Conservation (phyloP, 2,329 filamentous ascomycete species). For the Apiospora rasikravindrae region DNA sequence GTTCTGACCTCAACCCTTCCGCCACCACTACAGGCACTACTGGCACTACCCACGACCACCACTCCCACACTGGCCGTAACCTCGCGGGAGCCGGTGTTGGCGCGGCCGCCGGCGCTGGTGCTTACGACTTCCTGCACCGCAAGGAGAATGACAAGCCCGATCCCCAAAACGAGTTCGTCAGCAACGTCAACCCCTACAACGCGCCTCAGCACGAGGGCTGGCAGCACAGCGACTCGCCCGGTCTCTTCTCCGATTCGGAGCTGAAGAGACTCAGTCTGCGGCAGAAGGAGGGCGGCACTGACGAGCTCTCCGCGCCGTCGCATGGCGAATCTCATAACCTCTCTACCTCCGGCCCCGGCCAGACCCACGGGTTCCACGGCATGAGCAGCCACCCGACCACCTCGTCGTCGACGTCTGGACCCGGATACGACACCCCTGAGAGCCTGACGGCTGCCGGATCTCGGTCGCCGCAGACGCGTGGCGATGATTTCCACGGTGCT, state of each 20-base stretch:
- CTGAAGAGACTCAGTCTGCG: not conserved
- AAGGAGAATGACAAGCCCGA: not conserved
- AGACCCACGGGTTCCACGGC: not conserved
- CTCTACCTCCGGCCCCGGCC: not conserved
- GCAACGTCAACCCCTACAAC: not conserved
- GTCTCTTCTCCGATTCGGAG: not conserved
- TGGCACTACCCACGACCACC: not conserved
- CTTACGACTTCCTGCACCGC: slow-evolving; percentile 9
- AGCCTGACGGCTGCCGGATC: not conserved
- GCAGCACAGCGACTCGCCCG: not conserved
- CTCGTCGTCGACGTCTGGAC: not conserved
- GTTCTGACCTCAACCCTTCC: not conserved
- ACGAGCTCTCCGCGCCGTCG: not conserved
- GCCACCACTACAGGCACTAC: not conserved
- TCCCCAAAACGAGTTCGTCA: not conserved
- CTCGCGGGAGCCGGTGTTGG: not conserved
- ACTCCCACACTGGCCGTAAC: not conserved
- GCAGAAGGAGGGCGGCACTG: not conserved
- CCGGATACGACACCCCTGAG: not conserved
- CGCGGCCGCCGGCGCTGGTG: not conserved
- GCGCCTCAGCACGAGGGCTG: not conserved
- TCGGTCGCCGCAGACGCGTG: not conserved
- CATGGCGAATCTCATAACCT: not conserved
- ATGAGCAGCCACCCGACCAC: not conserved
- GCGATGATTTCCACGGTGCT: not conserved